Evolutionary conservation across 192 early-diverging fungal species (phyloP), one percentile per base, ranked within the genome.

Genomic region (Podila epigama): DNA sequence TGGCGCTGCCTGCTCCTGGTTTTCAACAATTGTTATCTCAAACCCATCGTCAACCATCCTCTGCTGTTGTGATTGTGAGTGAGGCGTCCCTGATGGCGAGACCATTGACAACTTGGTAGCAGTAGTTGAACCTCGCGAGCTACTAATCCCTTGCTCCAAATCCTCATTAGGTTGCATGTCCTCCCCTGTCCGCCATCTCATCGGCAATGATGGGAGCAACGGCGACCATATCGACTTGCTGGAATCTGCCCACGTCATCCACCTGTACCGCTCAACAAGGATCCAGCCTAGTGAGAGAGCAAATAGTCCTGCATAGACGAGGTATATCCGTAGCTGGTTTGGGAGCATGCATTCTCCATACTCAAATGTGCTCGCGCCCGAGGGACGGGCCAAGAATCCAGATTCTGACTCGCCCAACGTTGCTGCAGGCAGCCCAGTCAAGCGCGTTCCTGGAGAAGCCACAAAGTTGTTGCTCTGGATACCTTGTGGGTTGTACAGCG

Each of bases 311-410:
- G 37, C 42, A 56, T 83, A 83, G 9, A 34, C 55, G 33, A 68
- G 22, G 36, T 79, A 92, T 12, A 92, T 88, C 20, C 79, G 66
- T 9, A 93, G 57, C 70, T 92, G 91, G 71, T 90, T 85, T 0
- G 92, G 92, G 18, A 92, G 61, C 61, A 84, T 88, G 63, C 92
- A 93, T 60, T 83, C 75, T 3, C 79, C 65, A 41, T 88, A 75
- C 2, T 41, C 63, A 58, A 84, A 86, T 15, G 78, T 69, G 5
- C 69, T 27, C 6, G 51, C 37, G 12, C 34, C 51, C 0, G 78
- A 59, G 7, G 73, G 58, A 15, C 55, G 58, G 9, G 42, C 57
- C 44, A 71, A 48, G 18, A 54, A 18, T 2, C 40, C 52, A 12
- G 40, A 51, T 15, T 7, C 28, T 0, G 52, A 12, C 0, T 22